Evolutionary conservation across 306 rosid species (phyloP).

Genomic region (Vigna reflexopilosa): DNA sequence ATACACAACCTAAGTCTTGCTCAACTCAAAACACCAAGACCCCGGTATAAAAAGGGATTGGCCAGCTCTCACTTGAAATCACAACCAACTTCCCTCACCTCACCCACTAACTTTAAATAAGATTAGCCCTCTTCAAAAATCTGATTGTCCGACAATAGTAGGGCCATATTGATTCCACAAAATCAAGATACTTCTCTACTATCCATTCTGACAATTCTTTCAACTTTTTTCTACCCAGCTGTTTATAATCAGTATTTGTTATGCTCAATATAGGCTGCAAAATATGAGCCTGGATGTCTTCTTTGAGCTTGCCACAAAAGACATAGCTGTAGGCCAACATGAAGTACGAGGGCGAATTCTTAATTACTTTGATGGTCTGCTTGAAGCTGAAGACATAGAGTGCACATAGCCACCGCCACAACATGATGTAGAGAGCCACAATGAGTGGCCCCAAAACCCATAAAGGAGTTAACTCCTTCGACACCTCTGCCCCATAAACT

Average conservation of each 20-base stretch:
- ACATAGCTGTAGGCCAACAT: constrained; percentile 54
- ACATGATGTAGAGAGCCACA: constrained; percentile 62
- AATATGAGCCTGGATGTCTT: constrained; percentile 52
- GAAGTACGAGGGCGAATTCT: constrained; percentile 71
- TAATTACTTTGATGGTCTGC: constrained; percentile 62
- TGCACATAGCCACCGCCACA: constrained; percentile 61
- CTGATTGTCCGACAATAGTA: constrained; percentile 78
- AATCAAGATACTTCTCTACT: constrained; percentile 76
- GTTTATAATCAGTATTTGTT: constrained; percentile 69
- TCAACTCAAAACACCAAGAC: constrained; percentile 55
- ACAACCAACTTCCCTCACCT: neutral
- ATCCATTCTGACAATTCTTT: constrained; percentile 63
- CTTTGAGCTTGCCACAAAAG: constrained; percentile 69
- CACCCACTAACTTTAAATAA: constrained; percentile 53
- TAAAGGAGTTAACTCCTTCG: constrained; percentile 86
- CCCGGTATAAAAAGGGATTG: constrained; percentile 68
- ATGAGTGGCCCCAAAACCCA: constrained; percentile 87
- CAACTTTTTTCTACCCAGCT: constrained; percentile 58
- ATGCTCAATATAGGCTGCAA: constrained; percentile 66
- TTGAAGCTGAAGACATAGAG: constrained; percentile 77
- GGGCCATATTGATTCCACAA: constrained; percentile 89
- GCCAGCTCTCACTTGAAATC: constrained; percentile 35
- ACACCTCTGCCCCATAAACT: constrained; percentile 77
- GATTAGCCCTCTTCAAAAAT: constrained; percentile 81
- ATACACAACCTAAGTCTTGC: constrained; percentile 11